A percentile compares a stretch with the other conserved stretches of the same genome.
phyloP scores from a whole-genome alignment of 1,284 basidiomycete genomes.

The Naganishia cerealis region DNA sequence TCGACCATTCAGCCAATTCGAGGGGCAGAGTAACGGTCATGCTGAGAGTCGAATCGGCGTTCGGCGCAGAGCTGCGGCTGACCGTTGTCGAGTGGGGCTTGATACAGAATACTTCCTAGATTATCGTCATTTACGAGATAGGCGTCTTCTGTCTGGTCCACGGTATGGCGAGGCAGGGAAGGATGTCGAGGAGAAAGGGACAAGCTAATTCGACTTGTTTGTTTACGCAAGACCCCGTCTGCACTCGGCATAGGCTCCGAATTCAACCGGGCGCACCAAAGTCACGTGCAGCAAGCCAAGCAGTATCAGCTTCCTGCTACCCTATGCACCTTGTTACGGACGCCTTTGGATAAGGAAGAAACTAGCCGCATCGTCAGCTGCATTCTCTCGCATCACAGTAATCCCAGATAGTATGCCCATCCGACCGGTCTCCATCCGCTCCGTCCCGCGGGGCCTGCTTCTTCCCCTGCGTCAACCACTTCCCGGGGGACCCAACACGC shows the following conservation, averaged over 20 bases:
- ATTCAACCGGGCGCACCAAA: neutral
- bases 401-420: constrained; percentile 16
- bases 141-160: neutral
- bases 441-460: constrained; percentile 15
- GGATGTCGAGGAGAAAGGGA: neutral
- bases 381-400: neutral
- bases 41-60: neutral
- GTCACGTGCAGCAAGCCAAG: neutral
- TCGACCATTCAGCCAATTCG: constrained; percentile 8
- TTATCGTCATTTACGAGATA: neutral
- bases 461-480: constrained; percentile 26
- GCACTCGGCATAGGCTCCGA: neutral
- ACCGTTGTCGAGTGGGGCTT: neutral
- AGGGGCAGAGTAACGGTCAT: constrained; percentile 26
- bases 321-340: neutral
- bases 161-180: neutral
- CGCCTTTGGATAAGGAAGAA: neutral
- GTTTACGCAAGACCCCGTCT: neutral
- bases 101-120: neutral
- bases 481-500: constrained; percentile 16
- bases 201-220: neutral
- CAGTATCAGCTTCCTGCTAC: neutral
- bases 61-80: neutral
- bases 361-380: neutral
- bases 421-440: constrained; percentile 25